Base-by-base conservation (phyloP, 352 stramenopile genomes). In the Globisporangium spinosum region DNA sequence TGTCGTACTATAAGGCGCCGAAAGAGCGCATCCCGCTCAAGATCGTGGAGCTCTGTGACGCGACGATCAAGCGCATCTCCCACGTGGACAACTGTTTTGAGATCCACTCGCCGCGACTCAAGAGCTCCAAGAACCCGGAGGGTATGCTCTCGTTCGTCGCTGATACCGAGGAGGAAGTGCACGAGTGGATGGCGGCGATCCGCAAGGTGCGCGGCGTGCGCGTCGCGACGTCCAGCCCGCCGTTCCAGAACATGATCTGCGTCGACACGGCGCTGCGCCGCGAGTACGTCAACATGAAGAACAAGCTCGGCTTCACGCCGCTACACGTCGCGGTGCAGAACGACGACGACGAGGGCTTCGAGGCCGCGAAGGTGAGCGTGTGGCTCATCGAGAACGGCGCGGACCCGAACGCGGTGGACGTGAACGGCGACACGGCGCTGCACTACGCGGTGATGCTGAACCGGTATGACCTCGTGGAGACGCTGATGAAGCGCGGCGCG, bases 211-310 rank as follows among this genome's bases (percentile, higher is more conserved):
- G 82, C 10, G 83, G 87, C 7, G 87, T 96, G 34, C 89, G 89
- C 58, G 80, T 94, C 55, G 79, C 78, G 29, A 96, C 87, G 35
- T 80, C 83, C 8, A 80, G 70, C 15, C 77, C 83, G 57, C 79
- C 87, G 5, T 93, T 89, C 69, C 85, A 93, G 69, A 93, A 94
- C 63, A 96, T 96, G 89, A 96, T 96, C 67, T 97, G 88, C 71
- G 88, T 97, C 62, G 87, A 97, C 73, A 87, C 77, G 40, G 72
- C 70, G 23, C 71, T 92, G 54, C 87, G 91, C 32, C 83, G 86
- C 60, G 85, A 94, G 58, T 93, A 95, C 60, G 79, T 97, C 27
- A 92, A 92, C 72, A 87, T 94, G 82, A 89, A 87, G 69, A 97
- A 97, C 79, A 91, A 91, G 60, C 62, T 80, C 12, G 87, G 87